Evolutionary conservation across 805 yeast species (phyloP).

Genomic region (Kuraishia borneana): DNA sequence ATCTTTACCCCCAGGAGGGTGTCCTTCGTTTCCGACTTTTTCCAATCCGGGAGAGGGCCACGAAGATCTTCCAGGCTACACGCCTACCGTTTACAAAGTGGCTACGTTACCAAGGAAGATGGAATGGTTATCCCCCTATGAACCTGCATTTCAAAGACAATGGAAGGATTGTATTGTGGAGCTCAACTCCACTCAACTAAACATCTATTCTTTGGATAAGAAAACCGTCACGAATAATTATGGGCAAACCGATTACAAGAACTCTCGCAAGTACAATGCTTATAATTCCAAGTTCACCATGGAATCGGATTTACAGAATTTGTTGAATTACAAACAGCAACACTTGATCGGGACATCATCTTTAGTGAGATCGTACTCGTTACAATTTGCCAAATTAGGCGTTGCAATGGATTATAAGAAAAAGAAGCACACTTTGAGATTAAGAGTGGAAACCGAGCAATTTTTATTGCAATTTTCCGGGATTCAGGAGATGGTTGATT

Average conservation of each 20-base stretch:
- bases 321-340: constrained; percentile 8
- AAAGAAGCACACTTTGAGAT: constrained; percentile 52
- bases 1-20: constrained; percentile 21
- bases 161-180: constrained; percentile 69
- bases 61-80: constrained; percentile 50
- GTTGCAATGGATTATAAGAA: constrained; percentile 78
- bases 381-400: constrained; percentile 80
- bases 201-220: constrained; percentile 35
- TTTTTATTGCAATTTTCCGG: constrained; percentile 53
- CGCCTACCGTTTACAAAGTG: constrained; percentile 52
- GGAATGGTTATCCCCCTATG: constrained; percentile 75
- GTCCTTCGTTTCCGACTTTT: constrained; percentile 21
- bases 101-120: constrained; percentile 51
- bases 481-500: constrained; percentile 58
- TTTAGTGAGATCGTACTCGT: constrained; percentile 55
- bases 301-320: constrained; percentile 14
- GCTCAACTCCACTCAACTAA: constrained; percentile 78
- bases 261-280: constrained; percentile 8
- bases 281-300: constrained; percentile 18
- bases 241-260: constrained; percentile 6
- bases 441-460: constrained; percentile 80
- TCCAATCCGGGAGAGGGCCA: constrained; percentile 16
- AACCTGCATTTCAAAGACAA: constrained; percentile 47
- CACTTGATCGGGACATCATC: constrained; percentile 20
- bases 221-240: neutral